These are phyloP conservation scores for Torrubiellomyces zombiae DNA, from an alignment of 2,329 filamentous ascomycete genomes.

Conservation along the genomic window DNA sequence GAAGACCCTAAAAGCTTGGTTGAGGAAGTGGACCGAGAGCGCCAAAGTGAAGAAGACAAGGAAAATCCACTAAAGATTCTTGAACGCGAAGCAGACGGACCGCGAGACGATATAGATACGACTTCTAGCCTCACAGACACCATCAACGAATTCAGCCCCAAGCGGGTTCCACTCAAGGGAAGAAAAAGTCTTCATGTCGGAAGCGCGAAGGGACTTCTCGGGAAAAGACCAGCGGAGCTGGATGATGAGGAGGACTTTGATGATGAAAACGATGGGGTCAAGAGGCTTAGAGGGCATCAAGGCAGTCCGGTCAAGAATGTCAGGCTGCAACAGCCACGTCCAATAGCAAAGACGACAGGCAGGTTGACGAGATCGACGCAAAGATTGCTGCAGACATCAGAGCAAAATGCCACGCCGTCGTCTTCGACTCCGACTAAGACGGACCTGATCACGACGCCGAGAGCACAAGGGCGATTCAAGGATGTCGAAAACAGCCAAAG, in stretches of 20 bases:
- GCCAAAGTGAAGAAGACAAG: slow-evolving; percentile 39
- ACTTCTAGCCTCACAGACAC: slow-evolving; percentile 57
- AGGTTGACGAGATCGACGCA: slow-evolving; percentile 33
- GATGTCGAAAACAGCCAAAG: slow-evolving; percentile 32
- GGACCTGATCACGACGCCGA: slow-evolving; percentile 35
- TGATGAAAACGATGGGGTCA: slow-evolving; percentile 43
- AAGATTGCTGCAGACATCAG: slow-evolving; percentile 27
- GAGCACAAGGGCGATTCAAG: slow-evolving; percentile 36
- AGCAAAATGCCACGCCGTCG: slow-evolving; percentile 23
- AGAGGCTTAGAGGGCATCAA: slow-evolving; percentile 55
- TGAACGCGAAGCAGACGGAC: slow-evolving; percentile 28
- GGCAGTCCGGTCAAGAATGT: slow-evolving; percentile 64
- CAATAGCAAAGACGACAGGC: slow-evolving; percentile 50
- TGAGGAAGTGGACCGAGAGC: slow-evolving; percentile 44
- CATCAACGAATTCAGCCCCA: slow-evolving; percentile 63
- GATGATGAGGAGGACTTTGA: slow-evolving; percentile 48
- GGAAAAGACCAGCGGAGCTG: slow-evolving; percentile 57
- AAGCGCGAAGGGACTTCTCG: slow-evolving; percentile 54
- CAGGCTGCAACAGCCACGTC: slow-evolving; percentile 50
- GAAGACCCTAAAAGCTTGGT: slow-evolving; percentile 47
- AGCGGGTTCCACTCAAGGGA: slow-evolving; percentile 47
- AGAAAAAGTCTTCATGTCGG: slow-evolving; percentile 66
- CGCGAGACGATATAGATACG: slow-evolving; percentile 38
- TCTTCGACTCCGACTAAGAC: slow-evolving; percentile 30
- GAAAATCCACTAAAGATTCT: slow-evolving; percentile 42